Evolutionary conservation across 768 basidiomycete genomes (phyloP), one percentile per base, ranked within the genome.

Genomic region (Polyporus arcularius): DNA sequence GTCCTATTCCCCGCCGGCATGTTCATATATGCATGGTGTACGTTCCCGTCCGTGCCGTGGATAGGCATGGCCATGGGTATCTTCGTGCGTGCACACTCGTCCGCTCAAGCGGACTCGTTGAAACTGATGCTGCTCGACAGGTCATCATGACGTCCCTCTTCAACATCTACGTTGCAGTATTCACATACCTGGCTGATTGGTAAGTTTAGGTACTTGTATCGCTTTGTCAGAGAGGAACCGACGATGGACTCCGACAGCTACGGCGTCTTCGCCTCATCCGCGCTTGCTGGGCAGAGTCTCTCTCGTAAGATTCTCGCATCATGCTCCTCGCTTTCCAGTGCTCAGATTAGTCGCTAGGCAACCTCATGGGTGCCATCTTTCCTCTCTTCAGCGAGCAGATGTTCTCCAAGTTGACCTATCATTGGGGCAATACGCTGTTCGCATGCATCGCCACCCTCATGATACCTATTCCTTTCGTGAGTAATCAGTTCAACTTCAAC

Each of bases 21-120:
- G 81, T 82, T 90, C 72, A 83, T 90, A 30, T 92, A 86, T 65
- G 88, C 86, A 0, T 90, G 88, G 85, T 84, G 86, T 3, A 82
- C 85, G 14, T 82, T 77, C 61, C 57, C 79, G 0, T 65, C 63
- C 15, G 76, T 90, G 2, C 81, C 79, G 56, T 92, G 90, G 89
- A 82, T 89, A 35, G 88, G 82, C 2, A 79, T 88, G 55, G 63
- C 57, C 2, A 70, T 71, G 35, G 51, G 72, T 41, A 42, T 60
- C 14, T 52, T 59, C 43, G 54, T 59, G 12, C 30, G 55, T 35
- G 6, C 11, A 7, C 49, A 14, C 31, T 8, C 12, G 55, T 18
- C 9, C 53, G 26, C 32, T 9, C n/a, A 15, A 26, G 45, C 4
- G 32, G 3, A 16, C 30, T 14, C 9, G 2, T n/a, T 31, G 18